A percentile compares a stretch with the other conserved stretches of the same genome.
Conservation (phyloP, 495 filamentous ascomycete species). For the Lichina pygmaea region DNA sequence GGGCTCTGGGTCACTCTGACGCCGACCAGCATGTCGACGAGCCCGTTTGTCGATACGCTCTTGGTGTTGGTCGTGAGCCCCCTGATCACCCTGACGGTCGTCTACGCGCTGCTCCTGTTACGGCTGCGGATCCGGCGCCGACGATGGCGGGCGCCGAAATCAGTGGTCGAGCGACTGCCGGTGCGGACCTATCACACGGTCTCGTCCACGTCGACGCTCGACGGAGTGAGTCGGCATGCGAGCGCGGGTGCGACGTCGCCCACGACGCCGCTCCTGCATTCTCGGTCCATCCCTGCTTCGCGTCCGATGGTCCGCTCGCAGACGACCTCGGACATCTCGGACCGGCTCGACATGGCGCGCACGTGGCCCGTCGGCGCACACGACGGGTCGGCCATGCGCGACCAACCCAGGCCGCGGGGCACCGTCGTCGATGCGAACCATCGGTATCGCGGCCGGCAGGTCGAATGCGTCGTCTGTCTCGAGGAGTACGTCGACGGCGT, state of each 20-base stretch:
- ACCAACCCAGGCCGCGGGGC: slow-evolving; percentile 35
- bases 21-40: slow-evolving; percentile 70
- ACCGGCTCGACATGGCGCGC: slow-evolving; percentile 4
- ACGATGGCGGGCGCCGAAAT: slow-evolving; percentile 89
- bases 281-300: slow-evolving; percentile 5
- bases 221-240: slow-evolving; percentile 21
- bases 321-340: slow-evolving; percentile 31
- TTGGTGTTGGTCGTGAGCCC: slow-evolving; percentile 82
- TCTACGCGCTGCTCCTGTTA: slow-evolving; percentile 70
- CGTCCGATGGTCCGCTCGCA: slow-evolving; percentile 24
- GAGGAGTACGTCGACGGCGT: slow-evolving; percentile 94
- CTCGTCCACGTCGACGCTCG: slow-evolving; percentile 26
- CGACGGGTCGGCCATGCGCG: slow-evolving; percentile 13
- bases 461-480: slow-evolving; percentile 91
- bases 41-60: slow-evolving; percentile 87
- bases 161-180: slow-evolving; percentile 79
- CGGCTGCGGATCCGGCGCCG: slow-evolving; percentile 72
- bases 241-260: slow-evolving; percentile 33
- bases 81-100: slow-evolving; percentile 70
- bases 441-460: slow-evolving; percentile 64
- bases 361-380: slow-evolving; percentile 5
- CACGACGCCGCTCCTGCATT: slow-evolving; percentile 44
- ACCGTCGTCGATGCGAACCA: slow-evolving; percentile 38
- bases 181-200: slow-evolving; percentile 86
- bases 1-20: slow-evolving; percentile 92